Conservation (phyloP, 1,139 yeast species). For the Saccharomyces pastorianus region DNA sequence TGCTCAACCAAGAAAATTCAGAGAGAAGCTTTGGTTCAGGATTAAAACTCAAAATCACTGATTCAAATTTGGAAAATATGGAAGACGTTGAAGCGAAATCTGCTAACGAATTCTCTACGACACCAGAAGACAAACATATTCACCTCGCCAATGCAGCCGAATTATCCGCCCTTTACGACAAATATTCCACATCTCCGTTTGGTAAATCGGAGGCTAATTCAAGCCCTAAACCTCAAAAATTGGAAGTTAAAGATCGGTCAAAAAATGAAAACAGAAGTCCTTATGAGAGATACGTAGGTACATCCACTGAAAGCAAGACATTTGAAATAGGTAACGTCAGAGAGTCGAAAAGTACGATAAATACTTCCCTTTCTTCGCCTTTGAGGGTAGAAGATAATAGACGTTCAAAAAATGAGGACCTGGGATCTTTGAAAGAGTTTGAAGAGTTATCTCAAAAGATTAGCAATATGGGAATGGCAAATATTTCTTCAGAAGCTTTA, state of each 20-base stretch:
- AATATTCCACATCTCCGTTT: conserved; percentile 13
- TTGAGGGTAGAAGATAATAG: conserved; percentile 6
- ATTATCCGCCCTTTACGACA: conserved; percentile 13
- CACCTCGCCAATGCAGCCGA: conserved; percentile 4
- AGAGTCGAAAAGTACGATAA: conserved; percentile 18
- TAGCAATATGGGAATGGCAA: conserved; percentile 12
- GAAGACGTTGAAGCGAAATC: background rate
- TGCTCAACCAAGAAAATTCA: background rate
- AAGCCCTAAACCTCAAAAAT: background rate
- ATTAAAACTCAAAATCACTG: background rate
- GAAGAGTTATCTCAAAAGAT: conserved; percentile 13
- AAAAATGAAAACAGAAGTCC: conserved; percentile 13
- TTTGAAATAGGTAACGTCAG: conserved; percentile 23
- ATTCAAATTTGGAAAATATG: background rate
- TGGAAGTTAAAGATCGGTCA: conserved; percentile 3
- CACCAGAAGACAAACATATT: background rate
- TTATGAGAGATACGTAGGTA: conserved; percentile 24
- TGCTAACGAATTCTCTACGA: background rate
- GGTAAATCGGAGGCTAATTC: conserved; percentile 6
- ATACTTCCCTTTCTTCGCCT: conserved; percentile 8
- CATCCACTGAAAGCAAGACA: conserved; percentile 15
- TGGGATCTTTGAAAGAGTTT: conserved; percentile 5
- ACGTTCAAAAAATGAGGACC: conserved; percentile 1
- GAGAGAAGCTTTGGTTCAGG: background rate
- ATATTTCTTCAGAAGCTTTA: background rate